Evolutionary conservation across 2,329 filamentous ascomycete species (phyloP), one percentile per base, ranked within the genome.

Genomic region (Claviceps quebecensis): DNA sequence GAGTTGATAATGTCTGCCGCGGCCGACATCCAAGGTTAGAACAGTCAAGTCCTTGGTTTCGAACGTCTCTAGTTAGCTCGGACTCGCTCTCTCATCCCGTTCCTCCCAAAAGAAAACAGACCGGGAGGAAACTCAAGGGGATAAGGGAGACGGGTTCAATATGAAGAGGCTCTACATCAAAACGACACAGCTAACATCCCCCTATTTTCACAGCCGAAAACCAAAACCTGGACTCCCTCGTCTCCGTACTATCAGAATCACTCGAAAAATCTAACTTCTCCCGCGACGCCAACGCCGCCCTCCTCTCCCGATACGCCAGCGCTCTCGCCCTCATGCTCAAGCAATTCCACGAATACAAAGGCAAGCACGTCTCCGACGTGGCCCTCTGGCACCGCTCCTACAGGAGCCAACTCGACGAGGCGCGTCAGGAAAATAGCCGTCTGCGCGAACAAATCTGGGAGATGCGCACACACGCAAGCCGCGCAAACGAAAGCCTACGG

Each of bases 381-480:
- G 71, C 76, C 5, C 66, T 77, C 22, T 84, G 81, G 81, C 81
- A 84, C 67, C 77, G 74, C 52, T 81, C 76, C 53, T 84, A 84
- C 69, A 77, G 81, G 7, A 67, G 73, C 26, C 81, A 84, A 66
- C 74, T 84, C 39, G 78, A 79, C 57, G 78, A 81, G 60, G 78
- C 80, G 46, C 78, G 81, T 4, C 76, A 76, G 56, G 80, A 83
- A 67, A 84, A 84, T 59, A 72, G 72, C 54, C 72, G 74, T 2
- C 71, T 84, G 49, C 77, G 80, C 49, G 77, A 81, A 58, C 78
- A 83, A 64, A 81, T 84, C 58, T 81, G 78, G 73, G 77, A 81
- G 57, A 81, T 83, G 77, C 77, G 82, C 60, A 72, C 73, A 41
- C 75, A 78, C 57, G 80, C 81, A 23, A 71, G 71, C 46, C 69